These are phyloP conservation scores for Carex littledalei DNA, from an alignment of 176 grass and related monocot species.

Conservation along the genomic window DNA sequence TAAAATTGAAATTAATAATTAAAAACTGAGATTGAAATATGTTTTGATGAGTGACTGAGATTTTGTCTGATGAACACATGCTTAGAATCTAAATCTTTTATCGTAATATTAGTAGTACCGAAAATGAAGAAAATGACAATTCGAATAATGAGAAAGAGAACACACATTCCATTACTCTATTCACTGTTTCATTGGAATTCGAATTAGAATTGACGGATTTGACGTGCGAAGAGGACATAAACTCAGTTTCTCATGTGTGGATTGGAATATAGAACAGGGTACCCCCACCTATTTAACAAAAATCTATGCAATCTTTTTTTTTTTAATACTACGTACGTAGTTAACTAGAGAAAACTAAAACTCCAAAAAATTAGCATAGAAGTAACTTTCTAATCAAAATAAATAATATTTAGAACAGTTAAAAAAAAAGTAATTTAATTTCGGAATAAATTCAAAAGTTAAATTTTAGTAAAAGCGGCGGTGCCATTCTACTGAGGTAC, in stretches of 20 bases:
- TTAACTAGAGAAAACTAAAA: neutral
- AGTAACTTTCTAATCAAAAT: neutral
- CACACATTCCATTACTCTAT: neutral
- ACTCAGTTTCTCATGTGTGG: neutral
- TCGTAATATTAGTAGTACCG: too few relatives aligned
- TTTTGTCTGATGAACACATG: too few relatives aligned
- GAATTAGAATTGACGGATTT: constrained; percentile 3
- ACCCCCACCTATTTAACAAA: neutral
- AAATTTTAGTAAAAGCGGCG: neutral
- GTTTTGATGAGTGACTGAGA: too few relatives aligned
- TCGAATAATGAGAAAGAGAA: constrained; percentile 7
- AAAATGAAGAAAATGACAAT: constrained; percentile 1
- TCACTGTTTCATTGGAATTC: neutral
- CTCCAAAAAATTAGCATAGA: neutral
- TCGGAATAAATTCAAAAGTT: neutral
- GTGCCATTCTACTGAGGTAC: neutral
- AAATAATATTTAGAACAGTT: neutral
- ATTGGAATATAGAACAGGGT: neutral
- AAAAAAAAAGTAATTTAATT: neutral
- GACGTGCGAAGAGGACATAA: neutral
- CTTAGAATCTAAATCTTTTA: too few relatives aligned
- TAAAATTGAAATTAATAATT: too few relatives aligned
- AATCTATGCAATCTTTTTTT: neutral
- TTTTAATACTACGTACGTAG: neutral
- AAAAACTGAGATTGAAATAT: too few relatives aligned